Base-by-base conservation (phyloP, 495 filamentous ascomycete species). In the Staphylotrichum tortipilum region DNA sequence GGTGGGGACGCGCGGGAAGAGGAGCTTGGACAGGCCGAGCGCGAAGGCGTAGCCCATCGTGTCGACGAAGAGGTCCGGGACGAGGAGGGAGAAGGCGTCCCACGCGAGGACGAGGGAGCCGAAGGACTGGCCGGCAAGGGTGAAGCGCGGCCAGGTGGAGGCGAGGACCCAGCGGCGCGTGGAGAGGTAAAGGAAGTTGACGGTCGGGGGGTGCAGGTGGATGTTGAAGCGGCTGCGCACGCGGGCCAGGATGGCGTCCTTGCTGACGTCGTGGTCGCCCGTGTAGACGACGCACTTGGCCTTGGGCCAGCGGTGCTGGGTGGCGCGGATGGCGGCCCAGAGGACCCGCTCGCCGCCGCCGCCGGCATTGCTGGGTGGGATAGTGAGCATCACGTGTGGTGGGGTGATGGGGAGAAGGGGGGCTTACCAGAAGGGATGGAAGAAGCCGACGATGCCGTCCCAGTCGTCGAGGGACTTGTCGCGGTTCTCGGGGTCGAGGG, bases 21-120 rank as follows among this genome's bases (percentile, higher is more conserved):
- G 76, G 38, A 82, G 76, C 59, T 91, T 94, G 68, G 76, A 82
- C 11, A 95, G 69, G 4, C 85, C 87, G 10, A 95, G 75, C 2
- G 86, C 77, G 64, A 97, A 98, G 18, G 91, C 88, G 64, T 97
- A 97, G 55, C 92, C 92, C 90, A 97, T 95, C 6, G 92, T 98
- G 61, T 98, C 92, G 57, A 98, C 75, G 56, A 95, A 95, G 44
- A 97, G 78, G 61, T 98, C 94, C 0, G 92, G 94, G 1, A 89
- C 86, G 3, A 97, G 74, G 10, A 95, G 81, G 30, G 78, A 83
- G 66, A 98, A 94, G n/a, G 91, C 91, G 55, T 97, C 92, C 66
- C 83, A 89, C 17, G 86, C 92, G 56, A 97, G 76, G 28, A 91
- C 62, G 15, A 97, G 61, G 1, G 88, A 94, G 34, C 92, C 92